A percentile compares a stretch with the other conserved stretches of the same genome.
These are phyloP conservation scores for Exobasidium cylindrosporum DNA, from an alignment of 1,284 basidiomycete genomes.

Conservation along the genomic window DNA sequence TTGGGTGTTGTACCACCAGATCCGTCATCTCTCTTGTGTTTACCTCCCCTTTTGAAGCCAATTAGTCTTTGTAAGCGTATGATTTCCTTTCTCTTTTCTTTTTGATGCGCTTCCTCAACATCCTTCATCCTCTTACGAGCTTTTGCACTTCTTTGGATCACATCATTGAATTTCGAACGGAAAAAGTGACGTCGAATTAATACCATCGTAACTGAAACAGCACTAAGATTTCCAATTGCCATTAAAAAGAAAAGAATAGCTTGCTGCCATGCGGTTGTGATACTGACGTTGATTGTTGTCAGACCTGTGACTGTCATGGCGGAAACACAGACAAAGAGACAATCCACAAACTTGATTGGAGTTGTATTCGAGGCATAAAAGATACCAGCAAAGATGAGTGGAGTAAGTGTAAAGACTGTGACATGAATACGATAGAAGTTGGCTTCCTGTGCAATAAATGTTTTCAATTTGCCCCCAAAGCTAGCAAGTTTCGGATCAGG, in stretches of 20 bases:
- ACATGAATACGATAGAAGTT: conserved; percentile 57
- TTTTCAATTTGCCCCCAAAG: neutral
- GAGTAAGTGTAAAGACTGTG: conserved; percentile 68
- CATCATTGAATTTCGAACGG: conserved; percentile 37
- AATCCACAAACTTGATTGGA: conserved; percentile 65
- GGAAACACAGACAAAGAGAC: conserved; percentile 71
- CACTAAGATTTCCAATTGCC: conserved; percentile 51
- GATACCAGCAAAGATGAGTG: conserved; percentile 69
- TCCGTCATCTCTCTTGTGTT: neutral
- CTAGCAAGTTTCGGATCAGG: neutral
- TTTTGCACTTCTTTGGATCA: conserved; percentile 33
- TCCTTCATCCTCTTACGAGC: conserved; percentile 47
- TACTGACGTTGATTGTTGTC: conserved; percentile 70
- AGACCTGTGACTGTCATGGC: conserved; percentile 77
- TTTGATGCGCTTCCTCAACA: conserved; percentile 48
- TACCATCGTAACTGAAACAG: conserved; percentile 52
- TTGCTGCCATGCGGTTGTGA: conserved; percentile 73
- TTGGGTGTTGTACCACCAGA: neutral
- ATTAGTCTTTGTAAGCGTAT: conserved; percentile 39
- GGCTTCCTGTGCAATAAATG: neutral
- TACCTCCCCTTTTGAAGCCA: conserved; percentile 22
- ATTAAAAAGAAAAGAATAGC: conserved; percentile 60
- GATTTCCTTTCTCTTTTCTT: conserved; percentile 26
- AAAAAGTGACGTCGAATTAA: conserved; percentile 51
- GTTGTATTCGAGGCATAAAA: conserved; percentile 58